These are phyloP conservation scores for Botrytis sinoallii DNA, from an alignment of 2,329 filamentous ascomycete species.

Conservation along the genomic window DNA sequence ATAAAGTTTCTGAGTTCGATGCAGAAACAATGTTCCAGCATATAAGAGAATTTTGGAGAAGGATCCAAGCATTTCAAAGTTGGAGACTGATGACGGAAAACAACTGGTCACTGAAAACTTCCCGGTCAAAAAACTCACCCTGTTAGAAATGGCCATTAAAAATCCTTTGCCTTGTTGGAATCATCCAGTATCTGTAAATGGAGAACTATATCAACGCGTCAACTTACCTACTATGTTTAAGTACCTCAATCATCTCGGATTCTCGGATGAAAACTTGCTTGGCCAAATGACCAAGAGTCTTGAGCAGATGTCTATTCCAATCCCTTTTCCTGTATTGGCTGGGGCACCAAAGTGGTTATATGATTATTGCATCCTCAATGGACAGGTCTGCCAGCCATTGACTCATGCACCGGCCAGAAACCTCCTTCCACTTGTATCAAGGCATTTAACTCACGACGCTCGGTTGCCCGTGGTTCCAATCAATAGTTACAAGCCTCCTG, in stretches of 20 bases:
- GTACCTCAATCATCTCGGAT: not conserved
- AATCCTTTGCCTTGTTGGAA: not conserved
- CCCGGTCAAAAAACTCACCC: not conserved
- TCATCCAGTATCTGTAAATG: not conserved
- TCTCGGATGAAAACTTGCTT: not conserved
- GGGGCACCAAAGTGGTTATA: not conserved
- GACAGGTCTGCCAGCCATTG: not conserved
- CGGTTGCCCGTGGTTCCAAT: not conserved
- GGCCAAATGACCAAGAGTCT: not conserved
- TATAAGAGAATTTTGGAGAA: not conserved
- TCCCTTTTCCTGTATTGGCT: not conserved
- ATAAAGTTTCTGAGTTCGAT: no score
- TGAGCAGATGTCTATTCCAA: not conserved
- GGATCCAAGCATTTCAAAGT: no score
- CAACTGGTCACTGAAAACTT: rapidly evolving
- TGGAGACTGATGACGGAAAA: not conserved
- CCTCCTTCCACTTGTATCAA: not conserved
- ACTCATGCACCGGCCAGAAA: not conserved
- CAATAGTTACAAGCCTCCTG: not conserved
- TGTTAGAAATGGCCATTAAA: not conserved
- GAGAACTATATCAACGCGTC: not conserved
- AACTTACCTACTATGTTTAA: not conserved
- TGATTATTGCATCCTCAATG: not conserved
- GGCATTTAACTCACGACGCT: not conserved
- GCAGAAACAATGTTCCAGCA: no score